Evolutionary conservation across 164 flowering plant genomes (phyloP).

Genomic region (Liquidambar formosana): DNA sequence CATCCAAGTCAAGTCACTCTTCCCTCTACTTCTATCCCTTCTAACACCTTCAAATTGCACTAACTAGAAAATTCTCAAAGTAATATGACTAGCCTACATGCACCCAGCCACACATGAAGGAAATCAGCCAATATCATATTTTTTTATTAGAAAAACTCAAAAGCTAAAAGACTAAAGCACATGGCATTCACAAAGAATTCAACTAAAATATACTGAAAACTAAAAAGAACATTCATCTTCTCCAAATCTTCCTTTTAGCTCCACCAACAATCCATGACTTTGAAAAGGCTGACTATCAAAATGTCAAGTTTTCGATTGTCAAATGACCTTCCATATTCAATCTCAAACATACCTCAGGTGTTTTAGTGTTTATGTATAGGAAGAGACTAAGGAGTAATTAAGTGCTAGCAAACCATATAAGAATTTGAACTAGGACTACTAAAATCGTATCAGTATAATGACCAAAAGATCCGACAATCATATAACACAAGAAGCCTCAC

Average conservation of each 20-base stretch:
- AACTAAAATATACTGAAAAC: background rate
- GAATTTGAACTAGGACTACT: background rate
- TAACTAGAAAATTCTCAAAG: background rate
- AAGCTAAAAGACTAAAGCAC: no score
- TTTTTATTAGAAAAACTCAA: no score
- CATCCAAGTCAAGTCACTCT: background rate
- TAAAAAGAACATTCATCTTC: background rate
- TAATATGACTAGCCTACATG: no score
- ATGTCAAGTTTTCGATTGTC: no score
- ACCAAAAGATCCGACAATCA: background rate
- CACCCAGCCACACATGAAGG: slow-evolving; percentile 1
- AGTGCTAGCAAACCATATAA: background rate
- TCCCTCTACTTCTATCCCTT: background rate
- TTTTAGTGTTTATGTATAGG: no score
- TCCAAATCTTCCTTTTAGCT: no score
- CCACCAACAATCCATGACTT: no score
- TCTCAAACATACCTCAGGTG: no score
- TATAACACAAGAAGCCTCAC: slow-evolving; percentile 33
- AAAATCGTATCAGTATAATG: background rate
- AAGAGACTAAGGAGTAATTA: no score
- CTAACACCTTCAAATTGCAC: background rate
- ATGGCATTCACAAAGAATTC: background rate
- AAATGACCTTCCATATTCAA: no score
- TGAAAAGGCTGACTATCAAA: no score
- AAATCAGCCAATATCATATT: background rate